Percentiles rank a stretch among this genome's conserved stretches.
Evolutionary conservation across 2,329 filamentous ascomycete genomes (phyloP).

Genomic region (Akanthomyces lecanii): DNA sequence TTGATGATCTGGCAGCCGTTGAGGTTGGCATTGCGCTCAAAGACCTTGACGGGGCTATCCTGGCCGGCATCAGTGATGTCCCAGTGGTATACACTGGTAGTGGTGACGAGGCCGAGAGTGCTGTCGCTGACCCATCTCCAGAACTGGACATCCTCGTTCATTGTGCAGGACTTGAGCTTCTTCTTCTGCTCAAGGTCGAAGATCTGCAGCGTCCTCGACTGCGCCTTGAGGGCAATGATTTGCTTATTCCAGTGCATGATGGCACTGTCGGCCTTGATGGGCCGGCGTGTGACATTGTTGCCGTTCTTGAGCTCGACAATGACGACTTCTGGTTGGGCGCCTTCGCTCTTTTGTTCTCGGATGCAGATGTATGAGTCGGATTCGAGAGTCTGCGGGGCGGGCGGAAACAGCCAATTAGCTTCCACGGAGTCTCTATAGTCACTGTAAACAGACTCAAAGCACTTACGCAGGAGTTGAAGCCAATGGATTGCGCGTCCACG

Average conservation of each 20-base stretch:
- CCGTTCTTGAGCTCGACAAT: slow-evolving; percentile 97
- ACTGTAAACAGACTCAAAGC: slow-evolving; percentile 12
- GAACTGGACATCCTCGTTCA: slow-evolving; percentile 96
- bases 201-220: slow-evolving; percentile 91
- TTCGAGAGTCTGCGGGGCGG: slow-evolving; percentile 73
- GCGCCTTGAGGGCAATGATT: slow-evolving; percentile 94
- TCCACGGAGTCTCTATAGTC: background rate
- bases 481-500: slow-evolving; percentile 54
- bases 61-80: slow-evolving; percentile 86
- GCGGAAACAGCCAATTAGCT: slow-evolving; percentile 22
- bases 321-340: slow-evolving; percentile 85
- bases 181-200: slow-evolving; percentile 91
- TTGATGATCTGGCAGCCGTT: slow-evolving; percentile 97
- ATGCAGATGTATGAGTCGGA: slow-evolving; percentile 96
- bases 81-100: slow-evolving; percentile 92
- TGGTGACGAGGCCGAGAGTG: slow-evolving; percentile 84
- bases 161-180: slow-evolving; percentile 94
- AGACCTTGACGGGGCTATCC: slow-evolving; percentile 78
- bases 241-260: slow-evolving; percentile 99
- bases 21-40: slow-evolving; percentile 89
- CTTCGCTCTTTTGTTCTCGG: slow-evolving; percentile 85
- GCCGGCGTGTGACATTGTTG: slow-evolving; percentile 90
- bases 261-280: slow-evolving; percentile 98
- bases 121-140: slow-evolving; percentile 98
- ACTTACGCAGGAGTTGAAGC: slow-evolving; percentile 76